Base-by-base conservation (phyloP, 2,329 filamentous ascomycete genomes). In the Colletotrichum scovillei region DNA sequence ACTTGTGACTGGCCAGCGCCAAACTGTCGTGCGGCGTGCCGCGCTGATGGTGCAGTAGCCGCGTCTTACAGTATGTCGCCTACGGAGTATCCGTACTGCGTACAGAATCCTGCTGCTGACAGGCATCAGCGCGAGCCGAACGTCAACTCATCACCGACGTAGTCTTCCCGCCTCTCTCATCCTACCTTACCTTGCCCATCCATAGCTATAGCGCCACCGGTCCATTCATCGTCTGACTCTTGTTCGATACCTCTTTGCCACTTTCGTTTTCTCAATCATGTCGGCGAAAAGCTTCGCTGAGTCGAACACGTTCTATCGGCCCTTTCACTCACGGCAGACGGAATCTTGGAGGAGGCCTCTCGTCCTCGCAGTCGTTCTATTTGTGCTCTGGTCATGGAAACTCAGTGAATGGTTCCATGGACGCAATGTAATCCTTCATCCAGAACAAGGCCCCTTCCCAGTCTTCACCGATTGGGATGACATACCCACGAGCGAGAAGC, bases 401-500 rank as follows among this genome's bases (percentile, higher is more conserved):
- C 69, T 74, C 7, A n/a, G 46, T 19, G 22, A 62, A n/a, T 56
- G 35, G 12, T 58, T 67, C 67, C 49, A 67, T 19, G 46, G 26
- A 30, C 56, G 68, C 30, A 63, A 67, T 46, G 49, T 46, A 12
- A 38, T 63, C n/a, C 69, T 68, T 28, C 49, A 63, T 26, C 19
- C 28, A 6, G 26, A 7, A 9, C 24, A 16, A 4, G 28, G 42
- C 22, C 52, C 57, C 8, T 63, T 63, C 38, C 58, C 52, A 5
- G 56, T 74, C 49, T 74, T 73, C 64, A 65, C 52, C 42, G 63
- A 73, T 59, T 78, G 73, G 74, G 69, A 73, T 66, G 53, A 86
- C 83, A 86, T 88, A 65, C 77, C 77, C 7, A 83, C 86, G n/a
- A 86, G 82, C 73, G 78, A 84, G 74, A 82, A 85, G 65, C 81